Conservation (phyloP, 352 stramenopile species). For the Globisporangium splendens region DNA sequence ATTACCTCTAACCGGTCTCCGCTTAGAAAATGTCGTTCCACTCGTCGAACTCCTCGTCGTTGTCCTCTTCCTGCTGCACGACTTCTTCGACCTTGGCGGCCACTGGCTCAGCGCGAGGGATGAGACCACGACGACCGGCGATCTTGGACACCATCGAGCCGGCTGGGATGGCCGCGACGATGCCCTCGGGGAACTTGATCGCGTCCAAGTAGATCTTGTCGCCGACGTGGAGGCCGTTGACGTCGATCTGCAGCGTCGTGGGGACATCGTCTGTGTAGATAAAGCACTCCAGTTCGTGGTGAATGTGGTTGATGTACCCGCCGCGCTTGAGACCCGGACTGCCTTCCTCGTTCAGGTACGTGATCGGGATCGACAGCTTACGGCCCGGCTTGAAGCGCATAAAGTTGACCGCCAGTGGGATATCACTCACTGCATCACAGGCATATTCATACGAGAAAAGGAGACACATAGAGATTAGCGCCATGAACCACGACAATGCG, state of each 20-base stretch:
- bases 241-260: slow-evolving; percentile 72
- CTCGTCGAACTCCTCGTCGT: slow-evolving; percentile 80
- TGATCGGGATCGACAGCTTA: slow-evolving; percentile 90
- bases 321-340: slow-evolving; percentile 93
- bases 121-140: slow-evolving; percentile 80
- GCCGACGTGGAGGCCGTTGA: slow-evolving; percentile 85
- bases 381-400: slow-evolving; percentile 89
- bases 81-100: slow-evolving; percentile 63
- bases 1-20: neutral
- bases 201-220: slow-evolving; percentile 78
- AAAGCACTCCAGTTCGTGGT: slow-evolving; percentile 80
- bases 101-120: slow-evolving; percentile 65
- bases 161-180: slow-evolving; percentile 55
- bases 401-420: slow-evolving; percentile 88
- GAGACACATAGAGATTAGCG: neutral
- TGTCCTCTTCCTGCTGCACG: slow-evolving; percentile 52
- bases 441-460: neutral
- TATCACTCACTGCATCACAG: slow-evolving; percentile 53
- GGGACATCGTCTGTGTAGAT: slow-evolving; percentile 78
- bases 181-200: slow-evolving; percentile 72
- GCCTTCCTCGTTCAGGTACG: slow-evolving; percentile 92
- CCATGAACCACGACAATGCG: neutral
- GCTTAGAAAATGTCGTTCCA: slow-evolving; percentile 90
- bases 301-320: slow-evolving; percentile 92
- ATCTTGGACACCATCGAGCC: slow-evolving; percentile 83